Percentiles rank a stretch among this genome's conserved stretches.
phyloP scores from a whole-genome alignment of 305 asterid species.

The Caryopteris hybrid region DNA sequence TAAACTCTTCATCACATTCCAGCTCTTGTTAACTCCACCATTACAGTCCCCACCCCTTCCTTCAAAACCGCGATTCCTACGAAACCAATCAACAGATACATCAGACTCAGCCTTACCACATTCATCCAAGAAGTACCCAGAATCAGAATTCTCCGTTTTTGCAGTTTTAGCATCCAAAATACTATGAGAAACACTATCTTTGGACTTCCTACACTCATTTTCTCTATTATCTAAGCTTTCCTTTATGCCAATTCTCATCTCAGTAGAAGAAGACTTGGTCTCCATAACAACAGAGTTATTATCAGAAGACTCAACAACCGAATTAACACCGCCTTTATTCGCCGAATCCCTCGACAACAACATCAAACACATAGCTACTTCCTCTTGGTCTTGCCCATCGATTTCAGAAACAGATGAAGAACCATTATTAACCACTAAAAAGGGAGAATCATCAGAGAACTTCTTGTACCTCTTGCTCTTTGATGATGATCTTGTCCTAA shows the following conservation, averaged over 20 bases:
- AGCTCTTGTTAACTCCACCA: no score
- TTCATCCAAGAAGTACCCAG: conserved; percentile 83
- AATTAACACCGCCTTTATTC: conserved; percentile 42
- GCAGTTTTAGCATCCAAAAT: conserved; percentile 30
- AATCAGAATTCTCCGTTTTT: conserved; percentile 58
- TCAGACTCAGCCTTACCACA: conserved; percentile 61
- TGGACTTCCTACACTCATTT: conserved; percentile 25
- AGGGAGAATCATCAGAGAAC: conserved; percentile 36
- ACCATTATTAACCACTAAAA: conserved; percentile 36
- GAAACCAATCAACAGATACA: conserved; percentile 46
- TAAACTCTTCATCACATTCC: no score
- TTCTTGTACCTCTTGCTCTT: conserved; percentile 49
- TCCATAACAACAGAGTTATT: conserved; percentile 70
- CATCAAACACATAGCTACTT: conserved; percentile 72
- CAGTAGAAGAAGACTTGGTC: conserved; percentile 75
- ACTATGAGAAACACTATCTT: conserved; percentile 23
- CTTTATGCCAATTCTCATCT: conserved; percentile 35
- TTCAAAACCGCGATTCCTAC: background rate
- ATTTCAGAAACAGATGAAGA: conserved; percentile 77
- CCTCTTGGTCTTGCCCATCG: conserved; percentile 73
- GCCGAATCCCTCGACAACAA: conserved; percentile 72
- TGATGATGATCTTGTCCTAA: conserved; percentile 27
- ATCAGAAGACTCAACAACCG: conserved; percentile 79
- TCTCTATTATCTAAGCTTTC: no score
- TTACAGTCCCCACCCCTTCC: conserved; percentile 23